These are phyloP conservation scores for Colletotrichum gloeosporioides DNA, from an alignment of 2,329 filamentous ascomycete genomes.

Conservation along the genomic window DNA sequence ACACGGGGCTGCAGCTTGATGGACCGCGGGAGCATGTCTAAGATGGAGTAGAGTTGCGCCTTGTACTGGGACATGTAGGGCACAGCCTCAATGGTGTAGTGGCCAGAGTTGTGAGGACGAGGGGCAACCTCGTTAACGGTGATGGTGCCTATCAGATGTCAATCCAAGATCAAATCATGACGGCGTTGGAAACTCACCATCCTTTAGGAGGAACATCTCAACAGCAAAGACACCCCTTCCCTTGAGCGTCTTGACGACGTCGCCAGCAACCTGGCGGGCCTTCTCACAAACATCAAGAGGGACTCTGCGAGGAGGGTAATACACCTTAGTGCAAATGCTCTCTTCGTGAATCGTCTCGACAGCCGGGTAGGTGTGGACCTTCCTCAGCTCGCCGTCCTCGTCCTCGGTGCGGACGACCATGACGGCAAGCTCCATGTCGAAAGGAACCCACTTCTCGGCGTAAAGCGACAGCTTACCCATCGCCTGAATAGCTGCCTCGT, in stretches of 20 bases:
- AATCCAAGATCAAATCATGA: not conserved
- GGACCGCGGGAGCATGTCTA: constrained; percentile 66
- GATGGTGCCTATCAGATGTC: constrained; percentile 53
- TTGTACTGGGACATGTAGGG: constrained; percentile 89
- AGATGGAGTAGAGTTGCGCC: constrained; percentile 84
- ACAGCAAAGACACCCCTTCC: constrained; percentile 96
- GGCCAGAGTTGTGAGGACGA: constrained; percentile 81
- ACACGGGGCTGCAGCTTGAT: constrained; percentile 62
- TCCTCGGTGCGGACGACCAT: constrained; percentile 94
- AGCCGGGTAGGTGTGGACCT: constrained; percentile 77
- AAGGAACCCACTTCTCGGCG: constrained; percentile 88
- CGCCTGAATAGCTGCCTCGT: constrained; percentile 69
- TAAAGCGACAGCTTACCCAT: constrained; percentile 79
- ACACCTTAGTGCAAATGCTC: constrained; percentile 92
- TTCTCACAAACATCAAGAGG: constrained; percentile 62
- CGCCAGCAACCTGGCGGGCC: constrained; percentile 78
- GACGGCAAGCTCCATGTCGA: constrained; percentile 86
- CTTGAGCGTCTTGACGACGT: constrained; percentile 80
- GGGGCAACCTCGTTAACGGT: constrained; percentile 89
- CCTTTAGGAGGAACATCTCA: constrained; percentile 87
- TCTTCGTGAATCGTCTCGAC: constrained; percentile 97
- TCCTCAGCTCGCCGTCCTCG: constrained; percentile 51
- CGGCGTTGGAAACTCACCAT: constrained; percentile 51
- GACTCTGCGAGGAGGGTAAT: constrained; percentile 80
- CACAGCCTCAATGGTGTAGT: constrained; percentile 94